Evolutionary conservation across 2,329 filamentous ascomycete species (phyloP), one percentile per base, ranked within the genome.

Genomic region (Penicillium nordicum): DNA sequence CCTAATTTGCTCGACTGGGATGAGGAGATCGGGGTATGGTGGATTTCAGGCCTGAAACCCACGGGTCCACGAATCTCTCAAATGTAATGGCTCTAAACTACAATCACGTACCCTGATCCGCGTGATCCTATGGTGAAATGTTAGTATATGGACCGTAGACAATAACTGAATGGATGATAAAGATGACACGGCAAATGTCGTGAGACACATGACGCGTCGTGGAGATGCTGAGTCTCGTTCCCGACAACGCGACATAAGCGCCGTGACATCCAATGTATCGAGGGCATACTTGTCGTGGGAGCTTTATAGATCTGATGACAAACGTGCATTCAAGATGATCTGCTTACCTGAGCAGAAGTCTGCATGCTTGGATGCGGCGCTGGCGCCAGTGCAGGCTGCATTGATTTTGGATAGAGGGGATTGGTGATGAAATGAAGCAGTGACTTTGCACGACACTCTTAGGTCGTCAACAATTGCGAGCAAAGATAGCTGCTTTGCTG

Each of bases 341-440:
- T 69, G 77, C 81, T 80, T 82, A 84, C 81, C 78, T 83, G 81
- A 76, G 78, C 76, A 74, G 76, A 68, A 59, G 72, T 71, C 66
- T 78, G 77, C 74, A 78, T 77, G 64, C 70, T 73, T 67, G 74
- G 76, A 72, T 79, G 77, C 66, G 77, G 77, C 64, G 77, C 77
- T 69, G 77, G 77, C 58, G 77, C 77, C 67, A 79, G 69, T 65
- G 75, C 71, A 63, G 76, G 75, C 67, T 79, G 77, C 76, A 78
- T 78, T 36, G 58, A 64, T 59, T 60, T 56, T 63, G 62, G 45
- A 40, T 46, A 60, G 58, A 50, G 32, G 47, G 53, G 45, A 41
- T 46, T 49, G 52, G 27, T n/a, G 23, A 37, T 36, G 38, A 49
- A 57, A 52, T 57, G 44, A 29, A 30, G 30, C 23, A 45, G 48